A percentile compares a stretch with the other conserved stretches of the same genome.
phyloP scores from a whole-genome alignment of 805 yeast genomes.

The Ogataea degrootiae region DNA sequence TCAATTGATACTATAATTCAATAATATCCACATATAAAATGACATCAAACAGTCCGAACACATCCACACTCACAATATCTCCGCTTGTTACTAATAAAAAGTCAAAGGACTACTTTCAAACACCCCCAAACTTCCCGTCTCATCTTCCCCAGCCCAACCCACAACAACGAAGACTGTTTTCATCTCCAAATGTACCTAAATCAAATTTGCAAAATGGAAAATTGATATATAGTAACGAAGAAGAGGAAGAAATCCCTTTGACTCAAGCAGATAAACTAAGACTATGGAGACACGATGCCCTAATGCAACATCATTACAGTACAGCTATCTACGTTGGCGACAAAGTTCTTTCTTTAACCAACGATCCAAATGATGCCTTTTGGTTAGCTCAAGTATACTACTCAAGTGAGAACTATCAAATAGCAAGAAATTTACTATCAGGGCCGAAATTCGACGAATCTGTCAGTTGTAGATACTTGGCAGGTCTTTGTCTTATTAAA shows the following conservation, averaged over 20 bases:
- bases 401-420: conserved; percentile 65
- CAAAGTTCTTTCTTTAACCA: conserved; percentile 76
- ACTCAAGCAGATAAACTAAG: conserved; percentile 83
- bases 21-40: conserved; percentile 4
- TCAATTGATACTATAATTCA: too few species aligned
- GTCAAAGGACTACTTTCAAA: conserved; percentile 30
- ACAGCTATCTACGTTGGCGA: conserved; percentile 93
- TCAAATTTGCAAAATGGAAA: conserved; percentile 8
- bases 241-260: conserved; percentile 37
- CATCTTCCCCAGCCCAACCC: conserved; percentile 16
- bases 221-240: conserved; percentile 6
- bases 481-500: conserved; percentile 68
- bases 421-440: conserved; percentile 70
- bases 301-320: conserved; percentile 83
- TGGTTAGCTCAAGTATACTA: conserved; percentile 93
- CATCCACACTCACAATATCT: conserved; percentile 69
- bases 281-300: conserved; percentile 90
- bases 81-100: conserved; percentile 46
- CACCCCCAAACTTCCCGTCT: conserved; percentile 28
- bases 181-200: conserved; percentile 22
- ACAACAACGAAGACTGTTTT: conserved; percentile 16
- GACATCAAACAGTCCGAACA: conserved; percentile 46
- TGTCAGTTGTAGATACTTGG: conserved; percentile 75
- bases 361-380: conserved; percentile 89
- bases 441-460: conserved; percentile 52